A percentile compares a stretch with the other conserved stretches of the same genome.
These are phyloP conservation scores for Dichotomopilus funicola DNA, from an alignment of 2,329 filamentous ascomycete species.

Conservation along the genomic window DNA sequence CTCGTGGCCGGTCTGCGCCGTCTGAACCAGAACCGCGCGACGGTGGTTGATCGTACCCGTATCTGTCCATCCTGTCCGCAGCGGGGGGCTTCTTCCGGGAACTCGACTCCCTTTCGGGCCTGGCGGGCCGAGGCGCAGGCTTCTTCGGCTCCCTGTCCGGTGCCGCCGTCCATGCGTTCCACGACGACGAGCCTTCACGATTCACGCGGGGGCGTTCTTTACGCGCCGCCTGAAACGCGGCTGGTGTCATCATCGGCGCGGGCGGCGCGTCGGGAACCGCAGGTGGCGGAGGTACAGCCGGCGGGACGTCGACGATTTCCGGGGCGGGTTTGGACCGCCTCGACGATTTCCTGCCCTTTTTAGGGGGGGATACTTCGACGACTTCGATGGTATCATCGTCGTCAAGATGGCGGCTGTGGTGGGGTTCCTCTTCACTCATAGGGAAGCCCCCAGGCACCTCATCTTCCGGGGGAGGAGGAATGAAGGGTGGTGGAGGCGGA, in stretches of 20 bases:
- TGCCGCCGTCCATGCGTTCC: constrained; percentile 67
- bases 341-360: constrained; percentile 38
- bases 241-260: constrained; percentile 33
- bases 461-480: constrained; percentile 21
- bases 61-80: constrained; percentile 4
- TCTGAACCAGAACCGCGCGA: constrained; percentile 17
- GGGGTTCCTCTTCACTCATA: constrained; percentile 40
- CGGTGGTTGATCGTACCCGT: constrained; percentile 10
- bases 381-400: constrained; percentile 44
- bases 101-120: constrained; percentile 43
- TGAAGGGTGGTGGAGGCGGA: constrained; percentile 16
- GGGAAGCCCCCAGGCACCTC: constrained; percentile 53
- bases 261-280: constrained; percentile 39
- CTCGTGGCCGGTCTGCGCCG: constrained; percentile 50
- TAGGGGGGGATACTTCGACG: constrained; percentile 41
- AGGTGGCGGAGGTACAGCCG: constrained; percentile 27
- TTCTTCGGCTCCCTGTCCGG: constrained; percentile 51
- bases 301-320: constrained; percentile 30
- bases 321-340: constrained; percentile 36
- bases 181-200: constrained; percentile 59
- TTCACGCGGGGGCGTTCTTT: constrained; percentile 74
- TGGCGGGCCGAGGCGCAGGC: constrained; percentile 49
- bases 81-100: constrained; percentile 40
- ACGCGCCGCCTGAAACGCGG: constrained; percentile 42
- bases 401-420: background rate